Conservation (phyloP, 179 eudicot species). For the Spergularia azorica region DNA sequence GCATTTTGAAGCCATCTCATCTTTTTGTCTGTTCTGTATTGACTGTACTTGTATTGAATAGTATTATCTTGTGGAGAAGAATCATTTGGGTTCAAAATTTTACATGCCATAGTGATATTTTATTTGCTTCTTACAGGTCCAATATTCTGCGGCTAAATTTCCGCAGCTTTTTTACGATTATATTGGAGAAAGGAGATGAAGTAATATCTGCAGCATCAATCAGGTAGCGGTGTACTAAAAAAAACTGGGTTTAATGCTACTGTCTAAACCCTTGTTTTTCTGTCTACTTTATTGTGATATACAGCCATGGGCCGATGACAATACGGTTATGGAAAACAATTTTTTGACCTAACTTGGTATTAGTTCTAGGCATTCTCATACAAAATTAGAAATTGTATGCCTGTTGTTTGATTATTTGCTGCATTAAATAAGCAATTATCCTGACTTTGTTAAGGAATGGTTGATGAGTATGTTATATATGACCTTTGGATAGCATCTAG, state of each 20-base stretch:
- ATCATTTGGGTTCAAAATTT: not conserved
- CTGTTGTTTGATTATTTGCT: no score
- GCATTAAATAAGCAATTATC: no score
- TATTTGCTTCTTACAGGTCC: slow-evolving; percentile 33
- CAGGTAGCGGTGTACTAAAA: slow-evolving; percentile 34
- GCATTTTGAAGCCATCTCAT: not conserved
- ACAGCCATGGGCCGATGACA: not conserved
- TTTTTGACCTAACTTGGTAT: no score
- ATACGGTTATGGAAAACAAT: no score
- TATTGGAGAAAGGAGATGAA: slow-evolving; percentile 57
- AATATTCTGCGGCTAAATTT: slow-evolving; percentile 46
- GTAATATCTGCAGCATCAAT: slow-evolving; percentile 47
- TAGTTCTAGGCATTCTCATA: no score
- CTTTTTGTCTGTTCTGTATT: not conserved
- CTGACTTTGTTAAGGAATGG: no score
- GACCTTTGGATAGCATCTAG: no score
- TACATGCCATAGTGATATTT: not conserved
- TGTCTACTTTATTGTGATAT: not conserved
- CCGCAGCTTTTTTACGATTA: slow-evolving; percentile 39
- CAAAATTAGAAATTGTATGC: no score
- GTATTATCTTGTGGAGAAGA: not conserved
- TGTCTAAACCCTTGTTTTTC: not conserved
- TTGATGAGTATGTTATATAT: no score
- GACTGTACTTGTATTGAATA: not conserved
- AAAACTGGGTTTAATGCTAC: not conserved